Base-by-base conservation (phyloP, 2,329 filamentous ascomycete genomes). In the Claviceps capensis region DNA sequence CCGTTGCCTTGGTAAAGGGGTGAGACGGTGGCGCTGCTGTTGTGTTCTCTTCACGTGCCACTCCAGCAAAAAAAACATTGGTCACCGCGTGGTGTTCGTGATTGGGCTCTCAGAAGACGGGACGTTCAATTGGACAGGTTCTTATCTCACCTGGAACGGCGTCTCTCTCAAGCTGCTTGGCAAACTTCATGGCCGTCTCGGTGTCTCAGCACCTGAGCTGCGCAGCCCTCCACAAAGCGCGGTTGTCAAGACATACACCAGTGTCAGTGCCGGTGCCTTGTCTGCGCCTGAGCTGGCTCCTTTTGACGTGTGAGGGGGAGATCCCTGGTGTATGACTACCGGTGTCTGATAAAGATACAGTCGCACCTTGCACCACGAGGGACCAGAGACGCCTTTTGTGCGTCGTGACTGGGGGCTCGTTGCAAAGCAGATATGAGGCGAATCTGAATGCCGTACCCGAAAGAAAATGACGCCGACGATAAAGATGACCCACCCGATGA, bases 91-190 rank as follows among this genome's bases (percentile, higher is more conserved):
- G 30, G 30, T 34, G 30, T 34, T 34, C 30, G 30, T 9, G 30
- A 34, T 34, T 34, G 30, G 30, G 30, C 30, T 30, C 26, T 30
- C 26, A 30, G 2, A 30, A 30, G 26, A 30, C 26, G 26, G 7
- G 26, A 30, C 26, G 26, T 30, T 30, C 7, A 30, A 30, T 30
- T 30, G 26, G 26, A 8, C 26, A 26, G 26, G 26, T 8, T 34
- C 30, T 34, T 34, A 34, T 45, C 48, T 45, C 17, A 82, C 80
- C 90, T 64, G 90, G 90, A 57, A 96, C 88, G 51, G 89, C 79
- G 61, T 59, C 56, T 47, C 53, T 52, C 50, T 58, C 56, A 16
- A 56, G 55, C 52, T 56, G 50, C 51, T 58, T 58, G 7, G 56
- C 56, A 41, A 57, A 57, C 54, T 56, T 53, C 54, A 57, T 55